phyloP scores from a whole-genome alignment of 345 rosid genomes.

The Brassica juncea region DNA sequence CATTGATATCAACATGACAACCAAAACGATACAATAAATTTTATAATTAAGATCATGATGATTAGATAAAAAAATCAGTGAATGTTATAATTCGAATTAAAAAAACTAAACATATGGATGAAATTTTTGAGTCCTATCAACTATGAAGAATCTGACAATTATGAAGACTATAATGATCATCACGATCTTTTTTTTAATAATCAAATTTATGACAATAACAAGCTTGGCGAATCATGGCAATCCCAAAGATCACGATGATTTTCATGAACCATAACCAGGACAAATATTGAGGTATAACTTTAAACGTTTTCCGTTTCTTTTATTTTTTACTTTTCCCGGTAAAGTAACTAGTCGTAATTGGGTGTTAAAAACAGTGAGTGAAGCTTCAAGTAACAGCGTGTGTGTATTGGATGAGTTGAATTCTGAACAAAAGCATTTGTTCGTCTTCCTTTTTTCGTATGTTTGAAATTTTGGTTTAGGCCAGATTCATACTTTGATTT shows the following conservation, averaged over 20 bases:
- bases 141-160: neutral
- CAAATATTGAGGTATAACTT: neutral
- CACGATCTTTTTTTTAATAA: too few species aligned
- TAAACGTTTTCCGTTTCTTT: neutral
- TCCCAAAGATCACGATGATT: too few species aligned
- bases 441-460: constrained; percentile 6
- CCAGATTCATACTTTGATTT: constrained; percentile 30
- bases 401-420: constrained; percentile 14
- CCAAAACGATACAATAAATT: too few species aligned
- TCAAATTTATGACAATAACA: too few species aligned
- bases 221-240: too few species aligned
- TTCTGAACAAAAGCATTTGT: constrained; percentile 10
- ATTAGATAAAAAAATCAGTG: neutral
- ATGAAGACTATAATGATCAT: too few species aligned
- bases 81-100: too few species aligned
- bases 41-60: too few species aligned
- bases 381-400: neutral
- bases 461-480: constrained; percentile 20
- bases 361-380: neutral
- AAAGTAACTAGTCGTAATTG: neutral
- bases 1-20: too few species aligned
- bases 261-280: too few species aligned
- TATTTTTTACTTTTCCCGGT: neutral
- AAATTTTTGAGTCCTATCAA: neutral
- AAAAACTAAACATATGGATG: neutral